Conservation (phyloP, 2,329 filamentous ascomycete species). For the Arthrobotrys megalospora region DNA sequence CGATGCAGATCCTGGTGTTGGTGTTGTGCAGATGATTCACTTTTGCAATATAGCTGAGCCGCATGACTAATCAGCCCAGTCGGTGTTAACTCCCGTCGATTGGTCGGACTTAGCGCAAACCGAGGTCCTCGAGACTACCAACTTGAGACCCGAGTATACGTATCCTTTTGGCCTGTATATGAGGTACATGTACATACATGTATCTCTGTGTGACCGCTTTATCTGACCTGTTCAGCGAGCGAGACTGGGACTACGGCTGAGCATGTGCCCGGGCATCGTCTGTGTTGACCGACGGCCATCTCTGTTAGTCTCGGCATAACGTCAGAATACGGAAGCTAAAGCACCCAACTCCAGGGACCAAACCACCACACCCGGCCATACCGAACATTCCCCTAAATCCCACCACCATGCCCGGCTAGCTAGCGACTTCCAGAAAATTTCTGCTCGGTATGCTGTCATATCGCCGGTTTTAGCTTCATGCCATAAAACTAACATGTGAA, state of each 20-base stretch:
- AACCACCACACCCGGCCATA: conserved; percentile 15
- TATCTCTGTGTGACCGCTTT: too few species aligned
- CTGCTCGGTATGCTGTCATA: conserved; percentile 51
- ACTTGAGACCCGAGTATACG: too few species aligned
- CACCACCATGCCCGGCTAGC: conserved; percentile 33
- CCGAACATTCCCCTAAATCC: conserved; percentile 9
- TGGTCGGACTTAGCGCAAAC: conserved; percentile 13
- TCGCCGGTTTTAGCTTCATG: conserved; percentile 17
- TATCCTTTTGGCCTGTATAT: too few species aligned
- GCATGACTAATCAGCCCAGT: conserved; percentile 13
- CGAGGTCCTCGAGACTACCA: too few species aligned
- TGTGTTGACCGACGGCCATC: conserved; percentile 11
- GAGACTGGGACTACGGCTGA: not conserved
- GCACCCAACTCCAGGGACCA: conserved; percentile 27
- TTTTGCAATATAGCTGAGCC: not conserved
- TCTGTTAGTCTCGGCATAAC: conserved; percentile 39
- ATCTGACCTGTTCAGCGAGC: not conserved
- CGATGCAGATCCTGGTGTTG: not conserved
- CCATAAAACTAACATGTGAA: conserved; percentile 54
- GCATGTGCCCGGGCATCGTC: conserved; percentile 12
- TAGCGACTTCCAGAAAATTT: conserved; percentile 13
- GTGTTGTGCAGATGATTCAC: conserved; percentile 19
- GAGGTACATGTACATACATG: too few species aligned
- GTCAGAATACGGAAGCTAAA: conserved; percentile 56
- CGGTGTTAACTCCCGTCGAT: not conserved